Percentiles rank a stretch among this genome's conserved stretches.
These are phyloP conservation scores for Russula earlei DNA, from an alignment of 768 basidiomycete species.

Conservation along the genomic window DNA sequence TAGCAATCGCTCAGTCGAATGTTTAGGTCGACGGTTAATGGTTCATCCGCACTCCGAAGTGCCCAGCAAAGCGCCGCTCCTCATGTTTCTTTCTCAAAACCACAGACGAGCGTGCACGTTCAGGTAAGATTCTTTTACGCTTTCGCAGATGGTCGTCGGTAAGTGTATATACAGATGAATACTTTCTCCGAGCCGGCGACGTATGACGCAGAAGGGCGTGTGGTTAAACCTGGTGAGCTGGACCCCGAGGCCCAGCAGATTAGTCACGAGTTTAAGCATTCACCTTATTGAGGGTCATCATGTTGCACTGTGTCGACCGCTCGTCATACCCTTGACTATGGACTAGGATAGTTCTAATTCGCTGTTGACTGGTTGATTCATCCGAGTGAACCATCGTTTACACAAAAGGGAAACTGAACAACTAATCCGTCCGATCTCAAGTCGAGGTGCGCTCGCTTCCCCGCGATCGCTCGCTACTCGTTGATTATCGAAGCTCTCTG, in stretches of 20 bases:
- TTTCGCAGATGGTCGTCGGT: neutral
- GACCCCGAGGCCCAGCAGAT: slow-evolving; percentile 55
- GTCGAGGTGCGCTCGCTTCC: no score
- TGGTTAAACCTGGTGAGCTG: slow-evolving; percentile 34
- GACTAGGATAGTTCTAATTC: no score
- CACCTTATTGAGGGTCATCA: slow-evolving; percentile 20
- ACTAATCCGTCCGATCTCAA: no score
- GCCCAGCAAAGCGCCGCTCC: slow-evolving; percentile 4
- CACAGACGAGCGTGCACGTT: slow-evolving; percentile 26
- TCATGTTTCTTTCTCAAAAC: slow-evolving; percentile 15
- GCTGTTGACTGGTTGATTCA: no score
- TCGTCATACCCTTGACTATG: neutral
- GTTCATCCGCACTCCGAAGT: slow-evolving; percentile 17
- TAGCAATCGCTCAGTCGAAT: slow-evolving; percentile 13
- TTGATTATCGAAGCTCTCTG: no score
- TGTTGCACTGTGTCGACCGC: neutral
- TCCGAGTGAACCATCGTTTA: no score
- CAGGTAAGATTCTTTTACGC: slow-evolving; percentile 26
- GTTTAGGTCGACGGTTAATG: slow-evolving; percentile 19
- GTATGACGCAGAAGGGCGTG: slow-evolving; percentile 50
- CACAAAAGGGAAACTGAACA: no score
- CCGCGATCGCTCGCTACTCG: no score
- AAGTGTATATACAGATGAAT: neutral
- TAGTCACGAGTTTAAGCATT: slow-evolving; percentile 55
- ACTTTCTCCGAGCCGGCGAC: slow-evolving; percentile 30